Percentiles rank a stretch among this genome's conserved stretches.
Evolutionary conservation across 2,329 filamentous ascomycete genomes (phyloP).

Genomic region (Drechslerella dactyloides): DNA sequence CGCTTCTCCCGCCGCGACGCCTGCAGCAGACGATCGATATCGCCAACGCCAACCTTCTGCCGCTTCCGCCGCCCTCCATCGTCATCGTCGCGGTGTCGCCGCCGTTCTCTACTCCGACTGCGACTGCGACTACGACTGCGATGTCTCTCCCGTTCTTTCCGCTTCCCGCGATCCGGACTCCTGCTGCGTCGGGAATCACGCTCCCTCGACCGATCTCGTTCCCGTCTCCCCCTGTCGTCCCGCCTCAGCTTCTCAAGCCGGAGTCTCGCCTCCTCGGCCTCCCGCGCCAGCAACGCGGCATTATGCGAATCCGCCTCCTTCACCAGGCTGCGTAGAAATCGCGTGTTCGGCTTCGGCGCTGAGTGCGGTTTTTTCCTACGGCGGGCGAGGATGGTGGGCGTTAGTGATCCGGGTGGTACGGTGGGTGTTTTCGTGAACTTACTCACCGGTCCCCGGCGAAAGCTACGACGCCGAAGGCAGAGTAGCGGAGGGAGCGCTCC

Average conservation of each 20-base stretch:
- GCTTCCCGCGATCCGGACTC: constrained; percentile 35
- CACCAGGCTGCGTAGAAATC: constrained; percentile 86
- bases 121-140: constrained; percentile 14
- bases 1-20: constrained; percentile 39
- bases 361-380: constrained; percentile 60
- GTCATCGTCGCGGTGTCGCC: constrained; percentile 16
- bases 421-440: constrained; percentile 8
- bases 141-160: constrained; percentile 32
- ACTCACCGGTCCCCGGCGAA: constrained; percentile 65
- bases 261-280: constrained; percentile 77
- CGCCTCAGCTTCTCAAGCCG: constrained; percentile 70
- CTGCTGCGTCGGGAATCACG: constrained; percentile 54
- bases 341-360: constrained; percentile 85
- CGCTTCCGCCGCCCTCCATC: constrained; percentile 28
- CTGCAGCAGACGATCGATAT: constrained; percentile 43
- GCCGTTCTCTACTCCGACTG: constrained; percentile 16
- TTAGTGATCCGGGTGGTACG: neutral
- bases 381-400: constrained; percentile 6
- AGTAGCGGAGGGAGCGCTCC: constrained; percentile 75
- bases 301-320: constrained; percentile 89
- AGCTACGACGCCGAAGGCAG: constrained; percentile 74
- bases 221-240: constrained; percentile 58
- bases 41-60: constrained; percentile 35
- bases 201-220: constrained; percentile 56
- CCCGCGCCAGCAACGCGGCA: constrained; percentile 80